Base-by-base conservation (phyloP, 345 rosid species). In the Passiflora organensis region DNA sequence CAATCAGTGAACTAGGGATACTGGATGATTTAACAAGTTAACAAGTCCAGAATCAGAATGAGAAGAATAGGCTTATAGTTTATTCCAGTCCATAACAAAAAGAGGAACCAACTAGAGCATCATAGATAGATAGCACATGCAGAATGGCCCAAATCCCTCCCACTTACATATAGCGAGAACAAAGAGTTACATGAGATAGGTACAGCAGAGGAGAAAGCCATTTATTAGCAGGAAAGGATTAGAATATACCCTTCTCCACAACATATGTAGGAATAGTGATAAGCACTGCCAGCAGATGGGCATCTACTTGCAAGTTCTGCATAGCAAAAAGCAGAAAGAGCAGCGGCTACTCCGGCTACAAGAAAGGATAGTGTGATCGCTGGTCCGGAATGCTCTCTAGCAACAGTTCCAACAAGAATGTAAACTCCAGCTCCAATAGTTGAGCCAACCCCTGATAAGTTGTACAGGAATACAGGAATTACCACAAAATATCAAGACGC, bases 251-350 rank as follows among this genome's bases (percentile, higher is more conserved):
- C 90, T 80, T 93, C 99, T 55, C 99, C 99, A 23, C 83, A 76
- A 59, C 97, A 93, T 21, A 93, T 84, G 69, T 93, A 93, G 0
- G 99, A 73, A 78, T 93, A 93, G 23, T 93, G 99, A 82, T 93
- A 93, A 32, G 99, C 99, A 82, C 99, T 93, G 66, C 99, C 99
- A 64, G 99, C 99, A 58, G 99, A 93, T 6, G 99, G 99, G 50
- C 96, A 93, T 0, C 97, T 86, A 72, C 87, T 77, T 53, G 99
- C 82, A 51, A 93, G 95, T 74, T 93, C 99, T 0, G 99, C 99
- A 64, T 93, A 93, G 68, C 99, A 93, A 64, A 88, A 89, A 1
- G 99, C 97, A 0, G 99, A 93, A 41, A 93, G 91, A 58, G 95
- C 95, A 48, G 99, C 91, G 13, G 99, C 99, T 13, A 86, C 67